Evolutionary conservation across 2,329 filamentous ascomycete genomes (phyloP).

Genomic region (Neoscytalidium dimidiatum): DNA sequence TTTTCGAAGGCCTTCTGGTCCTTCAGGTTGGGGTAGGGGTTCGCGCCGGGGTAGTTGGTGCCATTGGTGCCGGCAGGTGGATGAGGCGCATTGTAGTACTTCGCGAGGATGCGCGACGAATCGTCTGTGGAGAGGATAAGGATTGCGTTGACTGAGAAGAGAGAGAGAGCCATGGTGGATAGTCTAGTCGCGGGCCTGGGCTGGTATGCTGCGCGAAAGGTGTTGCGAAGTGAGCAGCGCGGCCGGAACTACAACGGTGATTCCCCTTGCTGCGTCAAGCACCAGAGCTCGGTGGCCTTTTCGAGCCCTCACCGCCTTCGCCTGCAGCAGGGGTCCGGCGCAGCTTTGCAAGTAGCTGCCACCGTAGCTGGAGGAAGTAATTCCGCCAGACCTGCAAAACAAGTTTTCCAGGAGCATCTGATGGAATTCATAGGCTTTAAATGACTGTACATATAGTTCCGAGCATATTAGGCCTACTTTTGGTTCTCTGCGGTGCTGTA

Average conservation of each 20-base stretch:
- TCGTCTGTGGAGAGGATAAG: slow-evolving; percentile 68
- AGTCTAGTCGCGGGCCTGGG: background rate
- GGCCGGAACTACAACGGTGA: background rate
- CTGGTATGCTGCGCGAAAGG: background rate
- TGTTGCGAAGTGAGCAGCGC: slow-evolving; percentile 9
- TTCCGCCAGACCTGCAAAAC: no score
- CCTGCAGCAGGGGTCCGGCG: background rate
- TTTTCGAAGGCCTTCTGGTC: slow-evolving; percentile 97
- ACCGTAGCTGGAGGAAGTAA: no score
- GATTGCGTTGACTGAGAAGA: slow-evolving; percentile 57
- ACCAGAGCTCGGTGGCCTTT: slow-evolving; percentile 19
- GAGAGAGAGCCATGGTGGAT: slow-evolving; percentile 48
- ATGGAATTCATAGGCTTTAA: no score
- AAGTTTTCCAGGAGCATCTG: no score
- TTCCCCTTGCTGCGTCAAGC: slow-evolving; percentile 13
- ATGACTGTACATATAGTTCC: no score
- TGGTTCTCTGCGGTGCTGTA: background rate
- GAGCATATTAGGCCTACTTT: background rate
- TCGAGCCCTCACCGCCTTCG: slow-evolving; percentile 18
- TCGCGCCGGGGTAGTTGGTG: slow-evolving; percentile 62
- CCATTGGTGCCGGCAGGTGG: slow-evolving; percentile 62
- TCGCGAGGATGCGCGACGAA: slow-evolving; percentile 86
- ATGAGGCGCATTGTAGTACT: slow-evolving; percentile 82
- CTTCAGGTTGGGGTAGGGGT: slow-evolving; percentile 85
- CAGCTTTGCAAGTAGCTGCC: background rate